Base-by-base conservation (phyloP, 306 rosid species). In the Chamaecrista fasciculata region DNA sequence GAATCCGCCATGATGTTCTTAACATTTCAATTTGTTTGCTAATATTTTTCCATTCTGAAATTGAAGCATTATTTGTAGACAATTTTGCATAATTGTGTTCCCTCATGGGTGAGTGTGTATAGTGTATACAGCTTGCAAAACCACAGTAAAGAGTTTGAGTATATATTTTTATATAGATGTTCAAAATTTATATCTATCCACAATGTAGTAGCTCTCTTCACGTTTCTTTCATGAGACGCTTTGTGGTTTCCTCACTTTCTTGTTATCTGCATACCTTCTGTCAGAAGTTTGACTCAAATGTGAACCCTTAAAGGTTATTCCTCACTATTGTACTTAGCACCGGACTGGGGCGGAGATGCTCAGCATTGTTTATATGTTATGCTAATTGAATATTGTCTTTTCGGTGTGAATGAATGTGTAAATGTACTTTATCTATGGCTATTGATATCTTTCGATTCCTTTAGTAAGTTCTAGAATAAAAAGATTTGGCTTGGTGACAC, bases 401-500 rank as follows among this genome's bases (percentile, higher is more conserved):
- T 14, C 49, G 67, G 43, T 31, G 5, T 44, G n/a, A 44, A 0
- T 44, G 37, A 43, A 34, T 36, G 8, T 12, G 20, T 58, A 29
- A 11, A 5, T 36, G 8, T 36, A 11, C 43, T 14, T 4, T 12
- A 18, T 50, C 4, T 69, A 73, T 64, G 25, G 7, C 7, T 70
- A 48, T 29, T 49, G 24, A 14, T 69, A 47, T 5, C 57, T 28
- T 44, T 63, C 11, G 31, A 37, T 7, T 25, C 58, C 18, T 23
- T 66, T n/a, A 4, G 34, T n/a, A 6, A 49, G 4, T 65, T 44
- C 4, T 16, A 19, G 9, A 57, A 16, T 73, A 42, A 34, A 46
- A 50, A 49, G 28, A 58, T 24, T 44, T 29, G 39, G 16, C 62
- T 64, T 73, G 56, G 63, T 63, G 72, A 76, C 52, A 33, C 18